phyloP scores from a whole-genome alignment of 163 green algal genomes.

The Chlamydomonas reinhardtii region DNA sequence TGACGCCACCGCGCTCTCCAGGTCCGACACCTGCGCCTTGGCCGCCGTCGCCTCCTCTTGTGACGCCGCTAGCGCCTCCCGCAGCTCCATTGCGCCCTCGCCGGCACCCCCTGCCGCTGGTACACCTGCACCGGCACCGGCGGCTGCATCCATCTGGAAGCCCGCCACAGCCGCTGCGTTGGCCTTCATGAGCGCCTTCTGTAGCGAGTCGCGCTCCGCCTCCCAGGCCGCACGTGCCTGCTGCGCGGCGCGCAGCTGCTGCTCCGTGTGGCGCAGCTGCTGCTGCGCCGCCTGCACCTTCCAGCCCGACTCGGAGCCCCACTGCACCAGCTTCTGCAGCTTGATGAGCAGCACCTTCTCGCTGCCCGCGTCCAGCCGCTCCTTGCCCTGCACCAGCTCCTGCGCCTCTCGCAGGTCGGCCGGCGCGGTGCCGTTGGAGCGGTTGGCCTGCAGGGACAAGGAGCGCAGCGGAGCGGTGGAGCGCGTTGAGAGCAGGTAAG shows the following conservation, averaged over 20 bases:
- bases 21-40: conserved; percentile 1
- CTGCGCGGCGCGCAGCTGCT: background rate
- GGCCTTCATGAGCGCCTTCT: background rate
- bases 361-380: conserved; percentile 24
- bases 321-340: conserved; percentile 37
- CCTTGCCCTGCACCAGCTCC: conserved; percentile 40
- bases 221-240: conserved; percentile 20
- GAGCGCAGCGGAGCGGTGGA: too few relatives aligned
- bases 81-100: background rate
- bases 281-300: conserved; percentile 27
- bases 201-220: conserved; percentile 14
- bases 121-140: background rate
- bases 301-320: conserved; percentile 36
- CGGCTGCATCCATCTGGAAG: too few relatives aligned
- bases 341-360: conserved; percentile 52
- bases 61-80: background rate
- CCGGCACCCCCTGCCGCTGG: background rate
- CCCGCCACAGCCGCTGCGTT: too few relatives aligned
- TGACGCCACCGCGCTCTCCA: conserved; percentile 4
- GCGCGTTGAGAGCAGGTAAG: too few relatives aligned
- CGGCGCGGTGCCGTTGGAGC: background rate
- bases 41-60: conserved; percentile 1
- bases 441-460: background rate
- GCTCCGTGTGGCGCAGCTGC: conserved; percentile 10
- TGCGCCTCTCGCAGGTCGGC: conserved; percentile 13